phyloP scores from a whole-genome alignment of 2,329 filamentous ascomycete genomes.

The Plectosphaerella plurivora region DNA sequence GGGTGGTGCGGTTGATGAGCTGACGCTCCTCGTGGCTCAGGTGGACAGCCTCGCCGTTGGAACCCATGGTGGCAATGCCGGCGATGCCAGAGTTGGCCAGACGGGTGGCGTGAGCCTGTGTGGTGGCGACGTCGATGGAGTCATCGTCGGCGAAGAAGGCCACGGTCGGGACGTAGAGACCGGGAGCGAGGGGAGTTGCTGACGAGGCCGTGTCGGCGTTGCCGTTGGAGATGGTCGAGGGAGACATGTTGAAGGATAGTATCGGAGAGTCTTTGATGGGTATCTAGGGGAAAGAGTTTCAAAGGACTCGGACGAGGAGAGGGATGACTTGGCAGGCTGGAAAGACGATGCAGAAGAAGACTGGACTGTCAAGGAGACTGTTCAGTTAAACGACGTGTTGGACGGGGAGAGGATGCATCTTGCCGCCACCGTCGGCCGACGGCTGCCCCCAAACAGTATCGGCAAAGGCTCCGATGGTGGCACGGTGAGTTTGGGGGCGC shows the following conservation, averaged over 20 bases:
- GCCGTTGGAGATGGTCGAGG: not conserved
- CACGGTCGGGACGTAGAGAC: constrained; percentile 70
- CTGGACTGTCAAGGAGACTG: not conserved
- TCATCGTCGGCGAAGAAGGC: constrained; percentile 67
- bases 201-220: not conserved
- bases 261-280: no score
- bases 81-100: constrained; percentile 71
- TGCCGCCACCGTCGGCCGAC: no score
- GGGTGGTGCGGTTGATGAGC: constrained; percentile 64
- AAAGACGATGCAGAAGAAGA: not conserved
- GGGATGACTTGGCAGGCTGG: not conserved
- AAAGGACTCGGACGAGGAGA: not conserved
- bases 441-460: no score
- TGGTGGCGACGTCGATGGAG: constrained; percentile 60
- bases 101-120: constrained; percentile 57
- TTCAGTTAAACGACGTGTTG: not conserved
- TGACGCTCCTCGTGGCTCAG: constrained; percentile 66
- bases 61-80: constrained; percentile 73
- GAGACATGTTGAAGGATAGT: not conserved
- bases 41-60: constrained; percentile 79
- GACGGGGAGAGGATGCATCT: not conserved
- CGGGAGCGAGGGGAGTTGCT: constrained; percentile 32
- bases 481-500: no score
- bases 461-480: no score
- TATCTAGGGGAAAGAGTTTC: not conserved